Base-by-base conservation (phyloP, 192 early-diverging fungal genomes). In the Fimicolochytrium jonesii region DNA sequence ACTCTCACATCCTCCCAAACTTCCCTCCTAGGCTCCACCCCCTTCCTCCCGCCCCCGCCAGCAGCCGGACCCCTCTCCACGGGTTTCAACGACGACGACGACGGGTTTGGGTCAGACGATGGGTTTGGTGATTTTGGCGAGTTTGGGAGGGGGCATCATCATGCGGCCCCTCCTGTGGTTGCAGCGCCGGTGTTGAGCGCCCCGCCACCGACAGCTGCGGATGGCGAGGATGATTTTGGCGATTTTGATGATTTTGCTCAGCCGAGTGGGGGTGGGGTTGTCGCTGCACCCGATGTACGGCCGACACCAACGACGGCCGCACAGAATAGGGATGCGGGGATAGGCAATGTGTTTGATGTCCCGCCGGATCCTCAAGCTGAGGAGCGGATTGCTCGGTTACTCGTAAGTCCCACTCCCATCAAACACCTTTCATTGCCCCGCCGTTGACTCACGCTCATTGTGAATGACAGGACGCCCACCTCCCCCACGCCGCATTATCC, bases 161-260 rank as follows among this genome's bases (percentile, higher is more conserved):
- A 17, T 32, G 11, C 31, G 2, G 28, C 59, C 31, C n/a, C 59
- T 20, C 17, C 44, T 13, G 4, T 28, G 18, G 31, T 48, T 32
- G 18, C 59, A n/a, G 23, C 20, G 11, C 23, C 56, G 11, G 11
- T 23, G 15, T 42, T 42, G 4, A 31, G n/a, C 10, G 4, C 28
- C 4, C 56, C 17, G 28, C 39, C 37, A 29, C 42, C 39, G 3
- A 48, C 46, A 48, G 46, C 22, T 18, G 57, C 17, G 46, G 56
- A 61, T 30, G 73, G 69, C 11, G 70, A 73, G 42, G 77, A 74
- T 49, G 77, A 76, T 55, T 79, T 79, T 61, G 37, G 59, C 17
- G 61, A 63, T 44, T 72, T 66, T 66, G 68, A 58, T 22, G 67
- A 57, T 7, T 64, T 64, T 56, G 52, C 56, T 47, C 7, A 13